A percentile compares a stretch with the other conserved stretches of the same genome.
Conservation (phyloP, 2,329 filamentous ascomycete genomes). For the Acephala macrosclerotiorum region DNA sequence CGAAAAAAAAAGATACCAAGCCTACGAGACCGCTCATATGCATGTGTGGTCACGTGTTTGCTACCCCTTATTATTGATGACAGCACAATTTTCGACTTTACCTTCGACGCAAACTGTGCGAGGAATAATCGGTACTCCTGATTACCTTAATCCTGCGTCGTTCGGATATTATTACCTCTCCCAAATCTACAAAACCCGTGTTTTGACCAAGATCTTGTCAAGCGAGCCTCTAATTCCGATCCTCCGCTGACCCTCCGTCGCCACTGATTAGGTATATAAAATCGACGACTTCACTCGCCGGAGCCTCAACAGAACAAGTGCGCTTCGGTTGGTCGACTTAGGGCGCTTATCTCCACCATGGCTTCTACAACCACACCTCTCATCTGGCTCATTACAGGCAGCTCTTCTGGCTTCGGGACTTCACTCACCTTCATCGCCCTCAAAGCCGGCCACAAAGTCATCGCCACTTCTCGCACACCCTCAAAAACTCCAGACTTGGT, state of each 20-base stretch:
- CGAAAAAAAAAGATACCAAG: too few species aligned
- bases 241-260: slow-evolving; percentile 8
- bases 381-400: slow-evolving; percentile 46
- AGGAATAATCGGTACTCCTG: neutral
- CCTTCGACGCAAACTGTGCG: neutral
- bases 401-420: slow-evolving; percentile 43
- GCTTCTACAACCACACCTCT: slow-evolving; percentile 34
- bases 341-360: neutral
- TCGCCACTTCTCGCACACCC: slow-evolving; percentile 45
- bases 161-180: neutral
- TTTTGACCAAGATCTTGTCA: neutral
- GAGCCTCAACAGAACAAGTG: neutral
- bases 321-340: neutral
- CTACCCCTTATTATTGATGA: neutral
- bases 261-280: neutral
- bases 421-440: slow-evolving; percentile 41
- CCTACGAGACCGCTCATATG: too few species aligned
- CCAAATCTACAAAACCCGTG: too few species aligned
- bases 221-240: slow-evolving; percentile 11
- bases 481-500: slow-evolving; percentile 38
- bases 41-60: slow-evolving; percentile 1
- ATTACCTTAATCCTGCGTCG: neutral
- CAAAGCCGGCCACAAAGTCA: slow-evolving; percentile 40
- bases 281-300: neutral
- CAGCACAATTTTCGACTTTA: neutral